Conservation (phyloP, 1,284 basidiomycete species). For the Austroboletus novae-zelandiae region DNA sequence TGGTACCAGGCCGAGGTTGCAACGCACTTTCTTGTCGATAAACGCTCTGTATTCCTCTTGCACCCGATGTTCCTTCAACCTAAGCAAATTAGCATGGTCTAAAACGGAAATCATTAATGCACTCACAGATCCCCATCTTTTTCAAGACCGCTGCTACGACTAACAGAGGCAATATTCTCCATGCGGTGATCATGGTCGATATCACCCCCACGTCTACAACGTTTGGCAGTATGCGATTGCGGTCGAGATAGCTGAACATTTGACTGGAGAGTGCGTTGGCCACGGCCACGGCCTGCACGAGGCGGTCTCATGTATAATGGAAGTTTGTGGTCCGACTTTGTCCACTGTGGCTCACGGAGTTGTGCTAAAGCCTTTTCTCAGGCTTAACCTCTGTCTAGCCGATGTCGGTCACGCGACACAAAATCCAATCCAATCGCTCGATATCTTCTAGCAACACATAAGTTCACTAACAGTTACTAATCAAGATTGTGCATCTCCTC, state of each 20-base stretch:
- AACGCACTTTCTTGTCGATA: conserved; percentile 58
- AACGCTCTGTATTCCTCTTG: conserved; percentile 67
- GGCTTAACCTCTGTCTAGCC: too few species aligned
- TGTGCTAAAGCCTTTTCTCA: too few species aligned
- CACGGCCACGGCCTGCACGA: conserved; percentile 8
- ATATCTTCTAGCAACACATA: not conserved
- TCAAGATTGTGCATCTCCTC: not conserved
- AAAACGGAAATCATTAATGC: not conserved
- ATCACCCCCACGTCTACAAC: conserved; percentile 1
- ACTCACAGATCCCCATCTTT: conserved; percentile 70
- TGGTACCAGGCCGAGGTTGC: not conserved
- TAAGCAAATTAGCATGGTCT: conserved; percentile 38
- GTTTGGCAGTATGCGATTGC: not conserved
- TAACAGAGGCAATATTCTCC: conserved; percentile 66
- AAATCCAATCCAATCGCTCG: not conserved
- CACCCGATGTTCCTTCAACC: conserved; percentile 52
- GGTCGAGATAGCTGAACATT: not conserved
- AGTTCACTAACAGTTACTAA: not conserved
- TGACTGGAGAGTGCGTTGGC: conserved; percentile 3
- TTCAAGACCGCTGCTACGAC: conserved; percentile 68
- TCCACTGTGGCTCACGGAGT: too few species aligned
- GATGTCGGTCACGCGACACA: not conserved
- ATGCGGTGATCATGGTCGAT: conserved; percentile 34
- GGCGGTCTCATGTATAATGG: conserved; percentile 18
- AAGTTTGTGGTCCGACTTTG: not conserved